Evolutionary conservation across 2,329 filamentous ascomycete genomes (phyloP).

Genomic region (Hawksworthiomyces lignivorus): DNA sequence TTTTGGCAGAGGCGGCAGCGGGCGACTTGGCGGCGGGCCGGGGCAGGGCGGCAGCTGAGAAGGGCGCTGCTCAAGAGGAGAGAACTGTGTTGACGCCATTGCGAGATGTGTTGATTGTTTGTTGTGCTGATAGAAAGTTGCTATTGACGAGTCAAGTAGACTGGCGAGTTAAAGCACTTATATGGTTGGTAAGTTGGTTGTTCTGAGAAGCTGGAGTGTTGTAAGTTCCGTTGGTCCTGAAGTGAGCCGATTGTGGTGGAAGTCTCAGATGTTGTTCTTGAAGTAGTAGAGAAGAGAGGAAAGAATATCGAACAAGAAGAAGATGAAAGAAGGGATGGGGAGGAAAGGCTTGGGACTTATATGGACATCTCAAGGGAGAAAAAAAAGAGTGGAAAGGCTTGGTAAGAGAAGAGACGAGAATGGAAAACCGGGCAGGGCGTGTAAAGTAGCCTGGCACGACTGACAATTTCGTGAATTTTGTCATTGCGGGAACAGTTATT

Average conservation of each 20-base stretch:
- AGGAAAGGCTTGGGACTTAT: background rate
- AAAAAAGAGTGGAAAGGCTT: slow-evolving; percentile 1
- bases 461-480: slow-evolving; percentile 7
- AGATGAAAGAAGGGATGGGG: slow-evolving; percentile 1
- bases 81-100: slow-evolving; percentile 22
- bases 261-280: too few species aligned
- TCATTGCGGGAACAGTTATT: too few species aligned
- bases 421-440: slow-evolving; percentile 2
- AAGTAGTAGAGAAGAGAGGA: background rate
- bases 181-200: background rate
- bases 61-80: slow-evolving; percentile 53
- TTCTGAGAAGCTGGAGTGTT: background rate
- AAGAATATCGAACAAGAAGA: slow-evolving; percentile 1
- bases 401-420: too few species aligned
- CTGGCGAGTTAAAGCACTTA: background rate
- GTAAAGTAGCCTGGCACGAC: slow-evolving; percentile 2
- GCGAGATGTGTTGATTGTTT: slow-evolving; percentile 9
- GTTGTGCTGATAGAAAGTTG: slow-evolving; percentile 6
- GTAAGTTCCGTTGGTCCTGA: too few species aligned
- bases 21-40: slow-evolving; percentile 56
- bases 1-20: slow-evolving; percentile 59
- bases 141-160: background rate
- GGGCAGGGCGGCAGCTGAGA: slow-evolving; percentile 61
- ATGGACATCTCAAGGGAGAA: background rate
- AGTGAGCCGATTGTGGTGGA: too few species aligned